Evolutionary conservation across 306 rosid genomes (phyloP).

Genomic region (Myrica gale): DNA sequence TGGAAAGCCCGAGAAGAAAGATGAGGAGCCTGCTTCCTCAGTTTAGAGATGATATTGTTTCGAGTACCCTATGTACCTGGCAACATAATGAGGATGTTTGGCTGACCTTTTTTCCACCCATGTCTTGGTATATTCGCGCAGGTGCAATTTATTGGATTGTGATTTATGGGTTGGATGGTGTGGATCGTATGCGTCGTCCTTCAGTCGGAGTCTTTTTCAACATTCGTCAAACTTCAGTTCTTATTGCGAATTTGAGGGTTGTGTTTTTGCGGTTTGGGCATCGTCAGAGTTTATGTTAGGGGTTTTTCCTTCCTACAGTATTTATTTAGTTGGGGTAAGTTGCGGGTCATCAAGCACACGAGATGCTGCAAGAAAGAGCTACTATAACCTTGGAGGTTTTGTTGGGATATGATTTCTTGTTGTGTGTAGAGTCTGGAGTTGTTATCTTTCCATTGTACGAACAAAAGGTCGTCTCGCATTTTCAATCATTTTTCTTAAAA

Average conservation of each 20-base stretch:
- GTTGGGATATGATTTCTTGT: constrained; percentile 37
- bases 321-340: constrained; percentile 26
- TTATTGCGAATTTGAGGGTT: constrained; percentile 45
- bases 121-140: constrained; percentile 34
- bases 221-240: constrained; percentile 41
- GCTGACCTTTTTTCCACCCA: constrained; percentile 39
- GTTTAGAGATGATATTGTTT: constrained; percentile 38
- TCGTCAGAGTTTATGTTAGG: constrained; percentile 23
- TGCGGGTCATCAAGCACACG: constrained; percentile 19
- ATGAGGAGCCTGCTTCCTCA: constrained; percentile 53
- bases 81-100: constrained; percentile 42
- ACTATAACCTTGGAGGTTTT: constrained; percentile 19
- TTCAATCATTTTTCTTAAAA: background rate
- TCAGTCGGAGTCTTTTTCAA: constrained; percentile 38
- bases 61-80: constrained; percentile 31
- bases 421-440: constrained; percentile 17
- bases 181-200: constrained; percentile 39
- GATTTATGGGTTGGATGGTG: constrained; percentile 38
- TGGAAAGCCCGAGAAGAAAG: constrained; percentile 50
- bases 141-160: constrained; percentile 39
- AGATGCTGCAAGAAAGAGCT: constrained; percentile 30
- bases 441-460: background rate
- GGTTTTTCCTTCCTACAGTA: background rate
- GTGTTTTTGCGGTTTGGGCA: constrained; percentile 47
- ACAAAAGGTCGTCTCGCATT: constrained; percentile 1